Conservation (phyloP, 2,329 filamentous ascomycete species). For the Endoconidiophora polonica region DNA sequence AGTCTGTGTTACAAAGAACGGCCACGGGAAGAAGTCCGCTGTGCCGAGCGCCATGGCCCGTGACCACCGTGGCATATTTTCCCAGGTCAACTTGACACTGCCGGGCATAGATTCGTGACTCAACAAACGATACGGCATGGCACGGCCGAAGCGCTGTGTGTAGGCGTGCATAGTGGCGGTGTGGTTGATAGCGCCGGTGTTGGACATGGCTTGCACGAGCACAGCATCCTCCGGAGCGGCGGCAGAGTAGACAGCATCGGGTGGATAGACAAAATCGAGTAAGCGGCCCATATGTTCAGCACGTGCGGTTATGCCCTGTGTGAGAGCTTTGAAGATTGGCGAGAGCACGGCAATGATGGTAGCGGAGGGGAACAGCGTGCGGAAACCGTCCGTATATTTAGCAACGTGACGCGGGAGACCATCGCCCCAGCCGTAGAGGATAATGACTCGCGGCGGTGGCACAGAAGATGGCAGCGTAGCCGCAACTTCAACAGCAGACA, state of each 20-base stretch:
- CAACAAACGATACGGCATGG: slow-evolving; percentile 31
- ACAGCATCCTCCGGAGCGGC: slow-evolving; percentile 21
- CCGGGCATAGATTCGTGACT: slow-evolving; percentile 38
- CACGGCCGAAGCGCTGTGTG: slow-evolving; percentile 20
- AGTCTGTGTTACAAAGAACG: slow-evolving; percentile 29
- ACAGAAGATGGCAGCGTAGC: slow-evolving; percentile 14
- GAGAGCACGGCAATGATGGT: slow-evolving; percentile 35
- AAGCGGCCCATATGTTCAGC: slow-evolving; percentile 29
- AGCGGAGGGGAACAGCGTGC: slow-evolving; percentile 31
- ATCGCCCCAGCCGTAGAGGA: slow-evolving; percentile 43
- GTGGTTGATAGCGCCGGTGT: slow-evolving; percentile 38
- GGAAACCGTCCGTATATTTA: slow-evolving; percentile 39
- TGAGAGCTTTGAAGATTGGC: slow-evolving; percentile 27
- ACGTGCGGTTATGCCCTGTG: slow-evolving; percentile 26
- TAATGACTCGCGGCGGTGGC: slow-evolving; percentile 27
- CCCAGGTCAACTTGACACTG: slow-evolving; percentile 24
- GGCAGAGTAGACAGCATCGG: slow-evolving; percentile 11
- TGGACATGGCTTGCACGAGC: slow-evolving; percentile 39
- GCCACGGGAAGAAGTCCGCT: slow-evolving; percentile 30
- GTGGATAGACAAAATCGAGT: slow-evolving; percentile 23
- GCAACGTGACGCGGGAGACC: slow-evolving; percentile 34
- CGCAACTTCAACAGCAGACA: slow-evolving; percentile 15
- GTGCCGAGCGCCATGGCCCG: slow-evolving; percentile 35
- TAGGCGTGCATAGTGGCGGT: slow-evolving; percentile 33
- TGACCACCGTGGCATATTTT: slow-evolving; percentile 33